Base-by-base conservation (phyloP, 1,284 basidiomycete genomes). In the Cryptococcus sp. region DNA sequence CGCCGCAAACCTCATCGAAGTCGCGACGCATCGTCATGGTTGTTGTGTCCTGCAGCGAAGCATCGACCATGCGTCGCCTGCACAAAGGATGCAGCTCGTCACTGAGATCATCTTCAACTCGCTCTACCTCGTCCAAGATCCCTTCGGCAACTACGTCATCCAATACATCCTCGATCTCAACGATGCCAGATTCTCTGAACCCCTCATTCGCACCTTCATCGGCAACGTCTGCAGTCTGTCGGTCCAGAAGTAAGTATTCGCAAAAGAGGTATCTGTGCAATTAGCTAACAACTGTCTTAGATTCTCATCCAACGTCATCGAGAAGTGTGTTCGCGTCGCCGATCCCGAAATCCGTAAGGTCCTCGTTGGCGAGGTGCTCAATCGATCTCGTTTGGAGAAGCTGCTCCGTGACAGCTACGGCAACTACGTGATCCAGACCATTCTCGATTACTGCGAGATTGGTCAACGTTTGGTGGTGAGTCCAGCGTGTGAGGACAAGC, bases 51-150 rank as follows among this genome's bases (percentile, higher is more conserved):
- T 99, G 47, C 96, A 99, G 80, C 86, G 96, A 61, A 99, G 95
- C 80, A 93, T 99, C 69, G 96, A 99, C 78, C 96, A 99, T 73
- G 96, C 96, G 2, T 95, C 69, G 23, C 74, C 75, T 7, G 86
- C 88, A 59, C 96, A 99, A 78, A 88, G 96, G 42, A 84, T 96
- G 59, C 96, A 99, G 80, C 85, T 99, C 54, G 96, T 99, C 57
- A 93, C 93, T 62, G 96, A 99, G 83, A 99, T 99, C 79, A 99
- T 95, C 27, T 97, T 90, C 82, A 95, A 99, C 71, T 95, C 95
- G 8, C 84, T 99, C 63, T 97, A 94, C 22, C 84, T 99, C 59
- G 96, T 99, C 23, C 96, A 99, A 81, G 96, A 99, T 79, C 96
- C 96, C 38, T 98, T 98, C 72, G 94, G 93, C 41, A 77, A 77